phyloP scores from a whole-genome alignment of 164 flowering plant genomes.

The Paratinospora sagittata region DNA sequence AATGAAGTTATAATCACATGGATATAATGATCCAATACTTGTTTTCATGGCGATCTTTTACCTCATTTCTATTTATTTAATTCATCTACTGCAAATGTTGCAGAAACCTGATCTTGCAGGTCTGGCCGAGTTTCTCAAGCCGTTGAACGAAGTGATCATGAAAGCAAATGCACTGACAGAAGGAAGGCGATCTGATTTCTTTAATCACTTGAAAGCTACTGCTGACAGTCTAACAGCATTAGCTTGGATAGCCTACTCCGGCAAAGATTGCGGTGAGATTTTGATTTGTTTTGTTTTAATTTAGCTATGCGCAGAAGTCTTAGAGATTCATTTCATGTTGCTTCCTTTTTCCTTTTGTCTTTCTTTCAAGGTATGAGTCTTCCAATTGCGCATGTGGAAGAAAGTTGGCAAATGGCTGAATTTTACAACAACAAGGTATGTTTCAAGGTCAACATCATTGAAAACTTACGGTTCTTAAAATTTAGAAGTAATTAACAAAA shows the following conservation, averaged over 20 bases:
- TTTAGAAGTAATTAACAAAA: too few species aligned
- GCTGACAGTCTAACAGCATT: constrained; percentile 88
- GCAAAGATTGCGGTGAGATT: constrained; percentile 87
- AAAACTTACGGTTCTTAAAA: too few species aligned
- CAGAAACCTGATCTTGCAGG: constrained; percentile 84
- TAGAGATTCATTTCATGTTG: constrained; percentile 10
- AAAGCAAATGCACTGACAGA: constrained; percentile 79
- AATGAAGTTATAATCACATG: neutral
- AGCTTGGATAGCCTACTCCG: constrained; percentile 91
- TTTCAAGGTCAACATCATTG: too few species aligned
- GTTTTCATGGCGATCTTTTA: neutral
- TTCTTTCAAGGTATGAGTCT: constrained; percentile 78
- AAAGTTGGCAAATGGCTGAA: constrained; percentile 98
- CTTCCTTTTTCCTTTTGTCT: constrained; percentile 7
- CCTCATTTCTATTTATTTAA: neutral
- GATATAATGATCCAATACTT: neutral
- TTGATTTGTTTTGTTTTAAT: neutral
- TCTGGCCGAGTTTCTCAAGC: constrained; percentile 73
- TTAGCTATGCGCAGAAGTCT: neutral
- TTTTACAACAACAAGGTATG: constrained; percentile 87
- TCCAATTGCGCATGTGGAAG: constrained; percentile 99
- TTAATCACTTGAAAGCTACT: constrained; percentile 78
- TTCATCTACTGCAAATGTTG: constrained; percentile 16
- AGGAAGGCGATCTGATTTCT: constrained; percentile 80
- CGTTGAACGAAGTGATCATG: constrained; percentile 75